Percentiles rank a stretch among this genome's conserved stretches.
Evolutionary conservation across 176 grass and related monocot species (phyloP).

Genomic region (Carex myosuroides): DNA sequence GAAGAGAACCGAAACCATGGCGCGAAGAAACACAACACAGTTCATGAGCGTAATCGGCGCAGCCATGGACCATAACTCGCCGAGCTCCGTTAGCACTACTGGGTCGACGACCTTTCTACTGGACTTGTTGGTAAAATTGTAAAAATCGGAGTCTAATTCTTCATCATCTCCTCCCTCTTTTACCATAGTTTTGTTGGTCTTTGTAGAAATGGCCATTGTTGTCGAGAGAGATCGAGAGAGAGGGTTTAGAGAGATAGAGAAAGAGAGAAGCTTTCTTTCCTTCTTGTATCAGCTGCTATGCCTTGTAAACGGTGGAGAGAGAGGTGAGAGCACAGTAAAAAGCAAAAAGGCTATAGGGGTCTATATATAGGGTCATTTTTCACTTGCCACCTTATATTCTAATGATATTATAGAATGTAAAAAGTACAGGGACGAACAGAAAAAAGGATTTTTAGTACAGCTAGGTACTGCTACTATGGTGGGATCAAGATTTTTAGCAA

Average conservation of each 20-base stretch:
- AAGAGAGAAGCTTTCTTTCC: background rate
- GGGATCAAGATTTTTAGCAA: no score
- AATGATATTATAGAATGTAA: background rate
- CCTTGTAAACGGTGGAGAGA: background rate
- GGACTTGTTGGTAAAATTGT: background rate
- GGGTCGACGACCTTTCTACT: background rate
- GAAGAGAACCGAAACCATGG: constrained; percentile 91
- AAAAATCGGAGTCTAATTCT: background rate
- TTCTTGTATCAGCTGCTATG: background rate
- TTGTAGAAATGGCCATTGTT: constrained; percentile 23
- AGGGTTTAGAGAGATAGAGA: background rate
- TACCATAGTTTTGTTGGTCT: background rate
- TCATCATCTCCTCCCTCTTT: background rate
- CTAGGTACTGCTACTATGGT: no score
- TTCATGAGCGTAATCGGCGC: constrained; percentile 84
- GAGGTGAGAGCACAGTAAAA: background rate
- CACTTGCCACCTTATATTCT: constrained; percentile 10
- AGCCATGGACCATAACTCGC: constrained; percentile 64
- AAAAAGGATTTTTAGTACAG: no score
- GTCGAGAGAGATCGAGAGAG: no score
- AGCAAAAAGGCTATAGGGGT: background rate
- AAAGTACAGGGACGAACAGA: no score
- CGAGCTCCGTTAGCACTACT: constrained; percentile 39
- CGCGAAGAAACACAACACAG: constrained; percentile 81
- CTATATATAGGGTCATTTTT: constrained; percentile 12